Evolutionary conservation across 208 protist species (phyloP).

Genomic region (Crithidia bombi): DNA sequence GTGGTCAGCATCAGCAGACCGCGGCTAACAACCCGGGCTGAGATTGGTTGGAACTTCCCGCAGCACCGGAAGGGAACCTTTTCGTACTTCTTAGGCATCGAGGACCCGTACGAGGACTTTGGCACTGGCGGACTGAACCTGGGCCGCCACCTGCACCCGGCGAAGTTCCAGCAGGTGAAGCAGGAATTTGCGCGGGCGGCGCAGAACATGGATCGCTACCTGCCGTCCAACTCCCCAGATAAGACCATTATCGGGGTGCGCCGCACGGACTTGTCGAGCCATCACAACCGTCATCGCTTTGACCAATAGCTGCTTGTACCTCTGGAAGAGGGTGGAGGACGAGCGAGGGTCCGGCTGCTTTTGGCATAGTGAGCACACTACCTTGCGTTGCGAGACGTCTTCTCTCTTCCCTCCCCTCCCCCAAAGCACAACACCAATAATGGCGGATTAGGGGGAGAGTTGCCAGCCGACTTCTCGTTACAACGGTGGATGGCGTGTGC

Average conservation of each 20-base stretch:
- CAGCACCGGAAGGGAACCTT: conserved; percentile 81
- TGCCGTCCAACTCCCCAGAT: conserved; percentile 72
- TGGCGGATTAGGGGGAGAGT: too few species aligned
- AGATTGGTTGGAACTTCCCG: conserved; percentile 83
- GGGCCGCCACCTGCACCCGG: conserved; percentile 82
- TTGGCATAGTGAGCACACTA: too few species aligned
- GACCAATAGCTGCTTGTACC: conserved; percentile 1
- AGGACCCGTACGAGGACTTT: conserved; percentile 91
- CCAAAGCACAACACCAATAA: too few species aligned
- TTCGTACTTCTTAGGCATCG: conserved; percentile 84
- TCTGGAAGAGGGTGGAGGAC: too few species aligned
- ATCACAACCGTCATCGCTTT: conserved; percentile 23
- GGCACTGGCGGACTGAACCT: conserved; percentile 85
- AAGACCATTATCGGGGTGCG: conserved; percentile 85
- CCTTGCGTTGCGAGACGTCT: too few species aligned
- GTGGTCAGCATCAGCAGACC: conserved; percentile 81
- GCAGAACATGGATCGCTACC: conserved; percentile 82
- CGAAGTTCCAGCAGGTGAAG: conserved; percentile 91
- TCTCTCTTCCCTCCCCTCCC: too few species aligned
- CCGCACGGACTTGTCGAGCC: conserved; percentile 55
- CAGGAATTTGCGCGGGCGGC: conserved; percentile 86
- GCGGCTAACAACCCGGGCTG: conserved; percentile 54
- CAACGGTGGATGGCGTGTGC: too few species aligned
- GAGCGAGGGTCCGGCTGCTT: too few species aligned
- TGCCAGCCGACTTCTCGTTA: too few species aligned